phyloP scores from a whole-genome alignment of 1,139 yeast species.

The Scheffersomyces titani region DNA sequence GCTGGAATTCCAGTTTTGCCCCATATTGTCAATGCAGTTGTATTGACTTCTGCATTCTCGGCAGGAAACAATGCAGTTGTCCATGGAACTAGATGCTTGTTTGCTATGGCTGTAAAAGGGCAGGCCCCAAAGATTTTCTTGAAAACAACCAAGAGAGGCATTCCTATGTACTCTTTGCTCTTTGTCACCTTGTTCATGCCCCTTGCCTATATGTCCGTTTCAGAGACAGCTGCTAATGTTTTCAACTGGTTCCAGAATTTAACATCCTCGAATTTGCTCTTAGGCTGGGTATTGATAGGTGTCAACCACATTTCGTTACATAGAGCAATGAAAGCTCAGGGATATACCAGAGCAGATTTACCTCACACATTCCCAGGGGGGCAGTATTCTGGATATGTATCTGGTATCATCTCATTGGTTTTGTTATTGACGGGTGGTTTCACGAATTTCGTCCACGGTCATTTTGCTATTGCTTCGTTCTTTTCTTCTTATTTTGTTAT shows the following conservation, averaged over 20 bases:
- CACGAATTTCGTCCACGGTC: conserved; percentile 34
- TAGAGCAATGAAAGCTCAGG: conserved; percentile 40
- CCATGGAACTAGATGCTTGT: conserved; percentile 43
- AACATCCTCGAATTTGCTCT: conserved; percentile 23
- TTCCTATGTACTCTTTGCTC: conserved; percentile 35
- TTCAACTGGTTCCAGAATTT: conserved; percentile 31
- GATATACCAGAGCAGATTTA: conserved; percentile 32
- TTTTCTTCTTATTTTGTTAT: conserved; percentile 40
- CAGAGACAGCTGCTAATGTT: conserved; percentile 20
- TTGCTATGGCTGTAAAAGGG: conserved; percentile 48
- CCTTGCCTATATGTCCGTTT: conserved; percentile 28
- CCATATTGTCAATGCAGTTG: conserved; percentile 51
- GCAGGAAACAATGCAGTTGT: conserved; percentile 49
- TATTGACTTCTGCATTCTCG: conserved; percentile 53
- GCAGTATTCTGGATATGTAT: conserved; percentile 34
- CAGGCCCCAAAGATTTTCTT: conserved; percentile 51
- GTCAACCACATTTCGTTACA: conserved; percentile 31
- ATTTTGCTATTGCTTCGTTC: conserved; percentile 33
- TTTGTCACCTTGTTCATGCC: conserved; percentile 26
- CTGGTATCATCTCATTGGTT: conserved; percentile 31
- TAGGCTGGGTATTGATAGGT: conserved; percentile 30
- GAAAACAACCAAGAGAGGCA: conserved; percentile 41
- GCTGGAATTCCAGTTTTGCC: conserved; percentile 53
- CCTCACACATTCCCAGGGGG: conserved; percentile 34
- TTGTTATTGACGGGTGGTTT: conserved; percentile 44